Evolutionary conservation across 768 basidiomycete species (phyloP).

Genomic region (Grammothele lineata): DNA sequence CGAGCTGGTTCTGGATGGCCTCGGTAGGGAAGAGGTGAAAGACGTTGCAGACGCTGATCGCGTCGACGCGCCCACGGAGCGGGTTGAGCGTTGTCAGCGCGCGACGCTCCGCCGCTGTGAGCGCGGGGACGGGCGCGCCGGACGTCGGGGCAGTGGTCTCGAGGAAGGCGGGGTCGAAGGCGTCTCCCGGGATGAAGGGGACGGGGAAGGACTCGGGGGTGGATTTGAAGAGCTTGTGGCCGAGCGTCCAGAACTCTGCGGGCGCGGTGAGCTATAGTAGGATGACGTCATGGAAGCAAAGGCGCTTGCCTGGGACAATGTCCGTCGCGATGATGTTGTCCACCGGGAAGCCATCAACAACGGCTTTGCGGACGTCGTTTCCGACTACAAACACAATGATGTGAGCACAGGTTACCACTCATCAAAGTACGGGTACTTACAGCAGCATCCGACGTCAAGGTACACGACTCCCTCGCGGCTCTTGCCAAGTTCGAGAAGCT

Average conservation of each 20-base stretch:
- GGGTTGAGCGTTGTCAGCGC: slow-evolving; percentile 38
- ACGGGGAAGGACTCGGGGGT: slow-evolving; percentile 48
- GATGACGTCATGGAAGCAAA: not conserved
- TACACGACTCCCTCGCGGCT: slow-evolving; percentile 31
- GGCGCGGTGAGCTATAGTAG: not conserved
- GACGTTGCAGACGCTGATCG: slow-evolving; percentile 43
- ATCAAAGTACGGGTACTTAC: slow-evolving; percentile 20
- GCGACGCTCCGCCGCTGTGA: no score
- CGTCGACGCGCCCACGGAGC: slow-evolving; percentile 42
- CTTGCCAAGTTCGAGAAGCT: slow-evolving; percentile 30
- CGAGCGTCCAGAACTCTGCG: slow-evolving; percentile 54
- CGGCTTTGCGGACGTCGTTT: slow-evolving; percentile 34
- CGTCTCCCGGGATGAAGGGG: slow-evolving; percentile 50
- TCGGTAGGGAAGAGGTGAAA: slow-evolving; percentile 42
- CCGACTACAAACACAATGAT: slow-evolving; percentile 27
- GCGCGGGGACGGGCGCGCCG: slow-evolving; percentile 16
- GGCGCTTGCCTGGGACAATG: slow-evolving; percentile 26
- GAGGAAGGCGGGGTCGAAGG: slow-evolving; percentile 42
- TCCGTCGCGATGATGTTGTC: slow-evolving; percentile 33
- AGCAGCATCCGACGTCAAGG: slow-evolving; percentile 42
- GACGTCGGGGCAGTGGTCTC: slow-evolving; percentile 4
- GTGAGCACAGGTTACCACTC: not conserved
- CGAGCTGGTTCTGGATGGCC: slow-evolving; percentile 35
- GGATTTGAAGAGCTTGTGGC: slow-evolving; percentile 54
- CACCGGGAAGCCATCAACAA: slow-evolving; percentile 37